A percentile compares a stretch with the other conserved stretches of the same genome.
phyloP scores from a whole-genome alignment of 192 early-diverging fungal species.

The Lobosporangium transversale region DNA sequence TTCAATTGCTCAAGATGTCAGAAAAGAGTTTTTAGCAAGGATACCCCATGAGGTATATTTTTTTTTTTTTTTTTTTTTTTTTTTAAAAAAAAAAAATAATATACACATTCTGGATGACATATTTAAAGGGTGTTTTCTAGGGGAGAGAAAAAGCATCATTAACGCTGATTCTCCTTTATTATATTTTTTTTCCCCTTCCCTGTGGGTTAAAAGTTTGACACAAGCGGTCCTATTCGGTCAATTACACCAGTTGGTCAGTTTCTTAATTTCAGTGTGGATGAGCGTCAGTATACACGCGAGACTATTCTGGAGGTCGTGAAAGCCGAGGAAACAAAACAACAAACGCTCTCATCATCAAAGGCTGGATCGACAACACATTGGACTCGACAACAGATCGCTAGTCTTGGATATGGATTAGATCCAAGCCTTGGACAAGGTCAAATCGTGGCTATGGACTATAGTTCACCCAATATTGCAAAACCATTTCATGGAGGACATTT shows the following conservation, averaged over 20 bases:
- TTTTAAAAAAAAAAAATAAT: too few relatives aligned
- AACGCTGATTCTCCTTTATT: too few relatives aligned
- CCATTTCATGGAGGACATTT: conserved; percentile 97
- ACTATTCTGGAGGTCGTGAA: conserved; percentile 63
- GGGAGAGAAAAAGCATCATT: too few relatives aligned
- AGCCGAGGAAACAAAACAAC: conserved; percentile 34
- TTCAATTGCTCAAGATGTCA: conserved; percentile 2
- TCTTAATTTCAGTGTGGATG: conserved; percentile 74
- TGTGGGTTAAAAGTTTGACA: conserved; percentile 18
- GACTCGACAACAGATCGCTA: neutral
- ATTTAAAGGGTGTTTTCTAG: too few relatives aligned
- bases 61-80: too few relatives aligned
- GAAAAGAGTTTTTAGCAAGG: neutral
- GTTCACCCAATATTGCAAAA: conserved; percentile 97
- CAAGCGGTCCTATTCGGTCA: conserved; percentile 51
- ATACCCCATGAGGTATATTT: conserved; percentile 33
- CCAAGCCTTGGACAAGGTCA: conserved; percentile 62
- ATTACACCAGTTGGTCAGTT: conserved; percentile 67
- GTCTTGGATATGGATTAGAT: conserved; percentile 67
- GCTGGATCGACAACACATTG: neutral
- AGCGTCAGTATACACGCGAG: conserved; percentile 54
- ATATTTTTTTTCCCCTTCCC: too few relatives aligned
- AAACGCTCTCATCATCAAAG: neutral
- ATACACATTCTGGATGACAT: too few relatives aligned
- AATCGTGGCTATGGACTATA: conserved; percentile 88